Evolutionary conservation across 2,329 filamentous ascomycete genomes (phyloP).

Genomic region (Monilinia polystroma): DNA sequence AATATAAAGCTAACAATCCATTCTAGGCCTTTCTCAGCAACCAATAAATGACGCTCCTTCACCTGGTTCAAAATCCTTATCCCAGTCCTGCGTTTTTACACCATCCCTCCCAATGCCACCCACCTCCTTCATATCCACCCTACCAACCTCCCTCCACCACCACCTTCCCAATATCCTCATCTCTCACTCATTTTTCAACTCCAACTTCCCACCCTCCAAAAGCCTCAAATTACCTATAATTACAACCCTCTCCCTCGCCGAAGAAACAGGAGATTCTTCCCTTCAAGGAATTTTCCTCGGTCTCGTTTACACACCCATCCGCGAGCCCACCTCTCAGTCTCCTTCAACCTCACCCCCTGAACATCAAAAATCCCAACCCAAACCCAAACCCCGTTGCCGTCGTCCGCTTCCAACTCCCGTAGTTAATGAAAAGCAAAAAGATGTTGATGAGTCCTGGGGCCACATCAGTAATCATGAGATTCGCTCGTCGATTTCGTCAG

Average conservation of each 20-base stretch:
- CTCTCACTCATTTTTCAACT: conserved; percentile 10
- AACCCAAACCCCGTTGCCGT: background rate
- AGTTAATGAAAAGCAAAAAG: background rate
- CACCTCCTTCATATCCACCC: conserved; percentile 11
- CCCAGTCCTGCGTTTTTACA: conserved; percentile 15
- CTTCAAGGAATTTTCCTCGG: conserved; percentile 22
- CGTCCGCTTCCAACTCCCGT: background rate
- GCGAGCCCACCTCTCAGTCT: background rate
- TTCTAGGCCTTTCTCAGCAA: background rate
- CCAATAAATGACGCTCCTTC: background rate
- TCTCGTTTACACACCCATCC: conserved; percentile 10
- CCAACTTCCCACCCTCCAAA: background rate
- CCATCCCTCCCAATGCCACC: conserved; percentile 19
- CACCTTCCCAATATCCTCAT: conserved; percentile 14
- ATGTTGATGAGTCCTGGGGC: background rate
- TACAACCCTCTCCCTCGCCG: conserved; percentile 12
- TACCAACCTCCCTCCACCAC: conserved; percentile 6
- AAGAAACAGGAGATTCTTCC: conserved; percentile 10
- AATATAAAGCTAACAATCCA: background rate
- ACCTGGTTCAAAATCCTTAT: background rate
- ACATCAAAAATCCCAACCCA: background rate
- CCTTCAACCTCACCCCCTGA: background rate
- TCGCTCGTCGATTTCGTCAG: background rate
- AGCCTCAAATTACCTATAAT: background rate
- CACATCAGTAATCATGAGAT: conserved; percentile 3